Percentiles rank a stretch among this genome's conserved stretches.
Conservation (phyloP, 306 rosid species). For the Pterocarpus santalinus region DNA sequence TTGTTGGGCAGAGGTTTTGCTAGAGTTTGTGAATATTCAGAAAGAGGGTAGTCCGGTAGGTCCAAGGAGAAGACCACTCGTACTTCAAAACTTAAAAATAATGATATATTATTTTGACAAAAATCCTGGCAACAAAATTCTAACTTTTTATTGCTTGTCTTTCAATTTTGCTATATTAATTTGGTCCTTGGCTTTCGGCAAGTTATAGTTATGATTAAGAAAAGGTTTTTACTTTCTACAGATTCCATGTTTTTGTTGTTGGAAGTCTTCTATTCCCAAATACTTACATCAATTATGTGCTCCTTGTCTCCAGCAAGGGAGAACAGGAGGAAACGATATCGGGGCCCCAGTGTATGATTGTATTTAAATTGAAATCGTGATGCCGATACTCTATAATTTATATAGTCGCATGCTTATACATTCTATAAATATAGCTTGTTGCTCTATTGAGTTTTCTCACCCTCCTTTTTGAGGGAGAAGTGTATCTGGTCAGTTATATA, state of each 20-base stretch:
- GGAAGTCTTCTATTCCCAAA: slow-evolving; percentile 12
- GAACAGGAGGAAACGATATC: neutral
- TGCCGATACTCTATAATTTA: neutral
- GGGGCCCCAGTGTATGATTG: neutral
- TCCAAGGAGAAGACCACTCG: no score
- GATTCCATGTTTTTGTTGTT: neutral
- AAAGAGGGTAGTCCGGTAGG: no score
- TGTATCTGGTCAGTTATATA: neutral
- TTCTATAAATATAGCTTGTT: neutral
- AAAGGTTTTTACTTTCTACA: neutral
- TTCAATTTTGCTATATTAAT: neutral
- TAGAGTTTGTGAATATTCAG: no score
- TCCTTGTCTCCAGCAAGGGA: neutral
- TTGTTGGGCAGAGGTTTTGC: no score
- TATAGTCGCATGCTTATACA: slow-evolving; percentile 18
- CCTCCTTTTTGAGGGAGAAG: neutral
- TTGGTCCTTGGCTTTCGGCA: neutral
- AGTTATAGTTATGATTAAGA: neutral
- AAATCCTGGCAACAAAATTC: no score
- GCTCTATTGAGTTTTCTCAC: neutral
- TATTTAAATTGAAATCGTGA: neutral
- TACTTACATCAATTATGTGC: neutral
- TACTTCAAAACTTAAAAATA: no score
- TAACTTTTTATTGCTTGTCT: no score
- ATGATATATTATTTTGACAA: no score